Percentiles rank a stretch among this genome's conserved stretches.
Evolutionary conservation across 176 grass and related monocot genomes (phyloP).

Genomic region (Oryza brachyantha): DNA sequence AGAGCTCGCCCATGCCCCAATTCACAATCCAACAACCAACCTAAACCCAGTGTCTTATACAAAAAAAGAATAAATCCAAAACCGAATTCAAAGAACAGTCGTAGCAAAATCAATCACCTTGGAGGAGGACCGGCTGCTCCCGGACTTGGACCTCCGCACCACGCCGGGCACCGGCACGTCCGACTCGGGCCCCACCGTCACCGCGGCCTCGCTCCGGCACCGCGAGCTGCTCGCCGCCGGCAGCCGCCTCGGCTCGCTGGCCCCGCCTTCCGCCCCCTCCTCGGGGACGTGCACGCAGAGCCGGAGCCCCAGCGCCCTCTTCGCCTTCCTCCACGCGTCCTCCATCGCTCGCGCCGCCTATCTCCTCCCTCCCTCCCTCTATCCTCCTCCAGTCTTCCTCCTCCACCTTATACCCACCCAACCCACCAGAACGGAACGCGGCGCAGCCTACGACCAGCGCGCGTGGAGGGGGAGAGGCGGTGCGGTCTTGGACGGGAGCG

Average conservation of each 20-base stretch:
- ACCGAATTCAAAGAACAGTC: not conserved
- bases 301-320: conserved; percentile 52
- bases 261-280: not conserved
- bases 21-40: not conserved
- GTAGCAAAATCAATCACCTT: conserved; percentile 51
- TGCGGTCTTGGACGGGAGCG: conserved; percentile 1
- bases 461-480: not conserved
- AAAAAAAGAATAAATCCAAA: not conserved
- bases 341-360: conserved; percentile 62
- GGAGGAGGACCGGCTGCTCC: conserved; percentile 42
- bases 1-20: not conserved
- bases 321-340: conserved; percentile 72
- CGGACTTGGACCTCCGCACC: conserved; percentile 49
- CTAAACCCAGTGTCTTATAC: not conserved
- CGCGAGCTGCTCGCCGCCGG: no score
- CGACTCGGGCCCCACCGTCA: conserved; percentile 1
- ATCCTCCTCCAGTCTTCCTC: not conserved
- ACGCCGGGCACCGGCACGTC: conserved; percentile 5
- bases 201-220: conserved; percentile 6
- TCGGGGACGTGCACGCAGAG: conserved; percentile 43
- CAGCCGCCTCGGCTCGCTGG: not conserved
- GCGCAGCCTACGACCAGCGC: not conserved
- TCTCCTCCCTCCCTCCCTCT: no score
- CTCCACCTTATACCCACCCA: not conserved
- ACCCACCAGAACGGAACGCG: not conserved